phyloP scores from a whole-genome alignment of 208 protist genomes.

The Tritrichomonas foetus region DNA sequence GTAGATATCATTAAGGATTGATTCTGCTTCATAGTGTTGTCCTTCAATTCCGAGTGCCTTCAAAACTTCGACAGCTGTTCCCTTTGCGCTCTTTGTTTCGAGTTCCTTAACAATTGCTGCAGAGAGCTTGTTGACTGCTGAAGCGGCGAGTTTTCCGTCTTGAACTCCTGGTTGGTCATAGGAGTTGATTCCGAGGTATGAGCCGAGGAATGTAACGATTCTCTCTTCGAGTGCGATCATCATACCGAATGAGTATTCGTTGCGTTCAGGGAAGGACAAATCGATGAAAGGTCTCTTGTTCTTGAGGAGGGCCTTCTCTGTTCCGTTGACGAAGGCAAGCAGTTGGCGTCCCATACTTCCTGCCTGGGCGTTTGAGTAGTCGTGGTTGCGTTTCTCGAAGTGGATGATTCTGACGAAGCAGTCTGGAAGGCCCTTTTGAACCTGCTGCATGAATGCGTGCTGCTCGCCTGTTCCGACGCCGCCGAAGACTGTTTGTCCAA shows the following conservation, averaged over 20 bases:
- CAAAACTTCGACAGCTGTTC: not conserved
- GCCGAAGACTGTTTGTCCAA: conserved; percentile 34
- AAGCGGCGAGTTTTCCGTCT: conserved; percentile 4
- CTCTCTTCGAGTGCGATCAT: conserved; percentile 34
- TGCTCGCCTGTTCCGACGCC: conserved; percentile 28
- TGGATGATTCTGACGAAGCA: not conserved
- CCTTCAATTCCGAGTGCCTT: not conserved
- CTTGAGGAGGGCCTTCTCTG: conserved; percentile 22
- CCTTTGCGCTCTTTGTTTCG: not conserved
- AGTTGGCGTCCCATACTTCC: not conserved
- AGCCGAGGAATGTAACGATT: not conserved
- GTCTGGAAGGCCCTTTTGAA: conserved; percentile 17
- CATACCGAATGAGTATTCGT: conserved; percentile 35
- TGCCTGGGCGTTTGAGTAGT: not conserved
- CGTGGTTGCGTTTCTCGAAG: conserved; percentile 1
- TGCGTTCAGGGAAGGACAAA: not conserved
- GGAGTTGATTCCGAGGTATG: conserved; percentile 12
- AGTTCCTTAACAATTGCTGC: not conserved
- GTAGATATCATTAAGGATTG: conserved; percentile 2
- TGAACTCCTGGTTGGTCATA: conserved; percentile 40
- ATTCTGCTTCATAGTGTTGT: not conserved
- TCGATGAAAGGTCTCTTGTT: conserved; percentile 17
- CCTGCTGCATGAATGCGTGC: conserved; percentile 36
- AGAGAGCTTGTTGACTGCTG: not conserved
- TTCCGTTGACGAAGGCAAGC: not conserved